Conservation (phyloP, 2,329 filamentous ascomycete species). For the Ophiostoma populinum region DNA sequence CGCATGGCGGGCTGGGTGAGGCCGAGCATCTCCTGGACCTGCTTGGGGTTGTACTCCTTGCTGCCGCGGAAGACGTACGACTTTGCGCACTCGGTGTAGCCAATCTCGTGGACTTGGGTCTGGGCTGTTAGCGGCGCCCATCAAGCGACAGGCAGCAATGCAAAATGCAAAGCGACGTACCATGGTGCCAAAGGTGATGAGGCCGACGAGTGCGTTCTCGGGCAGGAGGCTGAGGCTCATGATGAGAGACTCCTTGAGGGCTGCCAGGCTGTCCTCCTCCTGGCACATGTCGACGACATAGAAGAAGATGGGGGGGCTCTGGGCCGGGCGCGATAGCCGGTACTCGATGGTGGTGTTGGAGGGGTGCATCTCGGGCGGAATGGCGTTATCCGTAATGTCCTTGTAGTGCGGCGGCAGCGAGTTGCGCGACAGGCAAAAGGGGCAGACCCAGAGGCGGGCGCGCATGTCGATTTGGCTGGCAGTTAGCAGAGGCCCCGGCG, state of each 20-base stretch:
- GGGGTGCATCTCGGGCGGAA: constrained; percentile 68
- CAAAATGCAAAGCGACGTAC: constrained; percentile 24
- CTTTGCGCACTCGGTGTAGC: constrained; percentile 94
- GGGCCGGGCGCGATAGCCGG: constrained; percentile 61
- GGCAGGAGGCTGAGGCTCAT: constrained; percentile 72
- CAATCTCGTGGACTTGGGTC: constrained; percentile 94
- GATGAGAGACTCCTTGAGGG: constrained; percentile 71
- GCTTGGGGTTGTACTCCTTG: constrained; percentile 96
- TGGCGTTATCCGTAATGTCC: constrained; percentile 69
- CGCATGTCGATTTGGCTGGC: constrained; percentile 66
- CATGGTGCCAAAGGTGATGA: constrained; percentile 89
- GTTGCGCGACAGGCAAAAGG: constrained; percentile 73
- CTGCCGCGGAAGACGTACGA: constrained; percentile 96
- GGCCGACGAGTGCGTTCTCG: constrained; percentile 62
- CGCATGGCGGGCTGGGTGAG: constrained; percentile 56
- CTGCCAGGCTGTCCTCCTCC: constrained; percentile 69
- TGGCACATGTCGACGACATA: constrained; percentile 83
- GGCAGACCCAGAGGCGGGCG: constrained; percentile 74
- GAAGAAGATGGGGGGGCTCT: constrained; percentile 70
- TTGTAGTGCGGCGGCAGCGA: constrained; percentile 74
- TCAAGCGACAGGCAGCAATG: no score
- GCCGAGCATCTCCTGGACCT: constrained; percentile 98
- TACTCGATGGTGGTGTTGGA: constrained; percentile 84
- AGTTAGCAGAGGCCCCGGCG: constrained; percentile 15
- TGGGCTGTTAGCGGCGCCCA: constrained; percentile 24